Base-by-base conservation (phyloP, 1,139 yeast genomes). In the Zhuliangozyma blackwelliae region DNA sequence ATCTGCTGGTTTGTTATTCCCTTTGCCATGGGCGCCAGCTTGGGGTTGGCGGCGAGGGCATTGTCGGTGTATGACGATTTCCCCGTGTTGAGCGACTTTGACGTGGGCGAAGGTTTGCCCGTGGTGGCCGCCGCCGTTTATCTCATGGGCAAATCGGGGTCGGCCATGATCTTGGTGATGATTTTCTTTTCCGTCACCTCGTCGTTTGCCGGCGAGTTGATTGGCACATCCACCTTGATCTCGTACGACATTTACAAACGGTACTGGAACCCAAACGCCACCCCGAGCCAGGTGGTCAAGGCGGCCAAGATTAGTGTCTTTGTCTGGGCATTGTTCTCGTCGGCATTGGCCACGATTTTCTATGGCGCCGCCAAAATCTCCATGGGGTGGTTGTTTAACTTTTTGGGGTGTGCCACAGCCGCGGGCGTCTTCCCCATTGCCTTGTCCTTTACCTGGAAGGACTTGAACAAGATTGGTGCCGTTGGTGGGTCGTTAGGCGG, bases 111-210 rank as follows among this genome's bases (percentile, higher is more conserved):
- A 30, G 78, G 77, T 16, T 52, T 72, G 32, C 70, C 65, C 6
- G 55, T 68, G 27, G 73, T 69, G 10, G 67, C 69, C 8, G 60
- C 71, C 10, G 72, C 72, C 6, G 55, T 59, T 29, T 61, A 66
- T 27, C 43, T 71, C 21, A 51, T 71, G 56, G 77, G 77, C 3
- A 66, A 61, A 36, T 61, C 65, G 9, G 78, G 77, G 9, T 59
- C 67, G 2, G 65, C 59, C 7, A 55, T 68, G 50, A 61, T 68
- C 27, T 46, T 72, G 34, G 50, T 70, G 29, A 67, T 71, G 70
- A 64, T 73, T 5, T 73, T 72, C 59, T 57, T 73, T 51, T 67
- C 77, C 2, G 73, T 67, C 5, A 71, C 77, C 2, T 68, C 77
- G 2, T 70, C 78, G 1, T 62, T 66, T 43, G 66, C 76, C 3